These are phyloP conservation scores for Trametes sp. DNA, from an alignment of 1,284 basidiomycete species.

Conservation along the genomic window DNA sequence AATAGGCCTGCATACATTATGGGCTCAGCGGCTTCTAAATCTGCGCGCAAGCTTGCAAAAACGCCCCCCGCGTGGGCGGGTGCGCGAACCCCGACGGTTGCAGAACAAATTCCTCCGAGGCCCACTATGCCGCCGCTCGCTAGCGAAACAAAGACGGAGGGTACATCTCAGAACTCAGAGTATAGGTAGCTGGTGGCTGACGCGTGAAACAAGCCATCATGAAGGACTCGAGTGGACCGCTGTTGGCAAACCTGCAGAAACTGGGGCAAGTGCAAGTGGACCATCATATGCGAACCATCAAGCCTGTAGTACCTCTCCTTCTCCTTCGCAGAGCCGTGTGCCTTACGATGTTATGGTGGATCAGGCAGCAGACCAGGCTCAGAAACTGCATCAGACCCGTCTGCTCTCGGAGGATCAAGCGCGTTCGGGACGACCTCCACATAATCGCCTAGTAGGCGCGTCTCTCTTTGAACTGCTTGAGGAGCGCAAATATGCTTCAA, in stretches of 20 bases:
- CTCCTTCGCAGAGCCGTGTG: no score
- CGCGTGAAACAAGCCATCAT: slow-evolving; percentile 59
- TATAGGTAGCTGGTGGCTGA: not conserved
- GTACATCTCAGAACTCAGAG: slow-evolving; percentile 39
- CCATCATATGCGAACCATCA: slow-evolving; percentile 65
- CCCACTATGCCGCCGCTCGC: slow-evolving; percentile 38
- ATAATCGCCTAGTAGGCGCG: slow-evolving; percentile 64
- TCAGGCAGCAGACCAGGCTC: slow-evolving; percentile 47
- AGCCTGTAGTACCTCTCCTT: slow-evolving; percentile 53
- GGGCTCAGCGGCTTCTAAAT: slow-evolving; percentile 77
- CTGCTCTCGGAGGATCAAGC: slow-evolving; percentile 64
- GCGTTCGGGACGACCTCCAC: slow-evolving; percentile 45
- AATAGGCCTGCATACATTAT: slow-evolving; percentile 55
- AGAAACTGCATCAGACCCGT: slow-evolving; percentile 60
- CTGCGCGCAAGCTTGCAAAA: slow-evolving; percentile 68
- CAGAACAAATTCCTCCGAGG: slow-evolving; percentile 31
- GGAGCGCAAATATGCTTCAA: slow-evolving; percentile 61
- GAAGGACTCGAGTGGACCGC: slow-evolving; percentile 76
- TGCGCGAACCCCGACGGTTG: slow-evolving; percentile 47
- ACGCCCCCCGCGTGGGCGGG: slow-evolving; percentile 62
- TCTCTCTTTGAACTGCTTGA: slow-evolving; percentile 71
- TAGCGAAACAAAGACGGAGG: slow-evolving; percentile 62
- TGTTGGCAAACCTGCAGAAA: slow-evolving; percentile 72
- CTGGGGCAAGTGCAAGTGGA: slow-evolving; percentile 80
- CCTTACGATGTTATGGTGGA: not conserved